These are phyloP conservation scores for Fusarium pininemorale DNA, from an alignment of 2,329 filamentous ascomycete genomes.

Conservation along the genomic window DNA sequence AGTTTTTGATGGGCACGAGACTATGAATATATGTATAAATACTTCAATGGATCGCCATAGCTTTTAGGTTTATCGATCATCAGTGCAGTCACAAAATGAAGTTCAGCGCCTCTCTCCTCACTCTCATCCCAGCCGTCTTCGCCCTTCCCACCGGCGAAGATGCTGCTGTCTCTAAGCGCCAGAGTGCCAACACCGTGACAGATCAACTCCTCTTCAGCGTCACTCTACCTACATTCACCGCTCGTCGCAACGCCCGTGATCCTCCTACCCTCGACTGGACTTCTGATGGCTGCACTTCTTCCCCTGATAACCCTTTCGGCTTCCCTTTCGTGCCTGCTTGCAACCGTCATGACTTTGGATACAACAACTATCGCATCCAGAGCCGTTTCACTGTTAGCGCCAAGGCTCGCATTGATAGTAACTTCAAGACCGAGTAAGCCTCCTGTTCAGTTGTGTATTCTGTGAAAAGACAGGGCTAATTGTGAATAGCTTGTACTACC, in stretches of 20 bases:
- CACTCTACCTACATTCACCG: slow-evolving; percentile 54
- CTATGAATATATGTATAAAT: slow-evolving; percentile 15
- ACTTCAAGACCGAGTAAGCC: slow-evolving; percentile 57
- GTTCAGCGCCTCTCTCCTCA: slow-evolving; percentile 37
- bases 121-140: slow-evolving; percentile 35
- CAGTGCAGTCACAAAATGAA: slow-evolving; percentile 44
- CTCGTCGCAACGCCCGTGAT: slow-evolving; percentile 50
- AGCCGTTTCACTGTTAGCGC: slow-evolving; percentile 54
- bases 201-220: slow-evolving; percentile 58
- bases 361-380: slow-evolving; percentile 62
- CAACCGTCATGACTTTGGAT: slow-evolving; percentile 66
- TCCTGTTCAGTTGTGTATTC: accelerated
- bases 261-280: slow-evolving; percentile 53
- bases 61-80: neutral
- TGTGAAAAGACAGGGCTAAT: neutral
- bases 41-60: neutral
- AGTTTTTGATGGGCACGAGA: no score
- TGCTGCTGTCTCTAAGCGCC: slow-evolving; percentile 25
- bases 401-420: slow-evolving; percentile 57
- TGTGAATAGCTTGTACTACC: slow-evolving; percentile 47
- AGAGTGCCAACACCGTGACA: slow-evolving; percentile 47
- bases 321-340: slow-evolving; percentile 57
- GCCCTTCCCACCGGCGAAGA: slow-evolving; percentile 34
- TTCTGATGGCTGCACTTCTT: slow-evolving; percentile 54
- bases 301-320: slow-evolving; percentile 55